Conservation (phyloP, 768 basidiomycete genomes). For the Chalciporus piperatus region DNA sequence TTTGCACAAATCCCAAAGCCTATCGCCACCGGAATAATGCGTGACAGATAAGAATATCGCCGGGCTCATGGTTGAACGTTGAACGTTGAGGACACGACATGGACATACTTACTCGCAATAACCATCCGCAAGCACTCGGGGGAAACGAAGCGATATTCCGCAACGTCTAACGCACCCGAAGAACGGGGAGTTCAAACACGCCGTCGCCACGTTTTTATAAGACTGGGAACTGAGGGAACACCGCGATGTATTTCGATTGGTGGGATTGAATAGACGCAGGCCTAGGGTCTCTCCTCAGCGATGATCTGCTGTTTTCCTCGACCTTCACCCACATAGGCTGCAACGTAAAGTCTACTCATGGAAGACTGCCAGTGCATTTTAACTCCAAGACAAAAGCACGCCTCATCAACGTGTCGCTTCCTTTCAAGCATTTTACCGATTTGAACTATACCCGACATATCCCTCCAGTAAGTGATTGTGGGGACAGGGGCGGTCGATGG, state of each 20-base stretch:
- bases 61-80: neutral
- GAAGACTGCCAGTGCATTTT: too few relatives aligned
- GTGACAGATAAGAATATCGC: constrained; percentile 1
- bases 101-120: neutral
- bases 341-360: too few relatives aligned
- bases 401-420: neutral
- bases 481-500: neutral
- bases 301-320: neutral
- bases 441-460: neutral
- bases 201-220: constrained; percentile 19
- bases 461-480: neutral
- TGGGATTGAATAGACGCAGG: neutral
- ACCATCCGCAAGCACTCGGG: neutral
- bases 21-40: constrained; percentile 19
- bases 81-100: neutral
- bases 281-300: neutral
- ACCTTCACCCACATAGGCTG: too few relatives aligned
- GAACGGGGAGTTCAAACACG: constrained; percentile 23
- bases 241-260: neutral
- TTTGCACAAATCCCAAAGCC: constrained; percentile 9
- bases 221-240: constrained; percentile 16
- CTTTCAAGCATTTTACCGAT: neutral
- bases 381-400: too few relatives aligned
- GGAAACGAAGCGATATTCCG: neutral
- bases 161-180: neutral